A percentile compares a stretch with the other conserved stretches of the same genome.
Conservation (phyloP, 441 rosid species). For the Cnidoscolus chayamansa region DNA sequence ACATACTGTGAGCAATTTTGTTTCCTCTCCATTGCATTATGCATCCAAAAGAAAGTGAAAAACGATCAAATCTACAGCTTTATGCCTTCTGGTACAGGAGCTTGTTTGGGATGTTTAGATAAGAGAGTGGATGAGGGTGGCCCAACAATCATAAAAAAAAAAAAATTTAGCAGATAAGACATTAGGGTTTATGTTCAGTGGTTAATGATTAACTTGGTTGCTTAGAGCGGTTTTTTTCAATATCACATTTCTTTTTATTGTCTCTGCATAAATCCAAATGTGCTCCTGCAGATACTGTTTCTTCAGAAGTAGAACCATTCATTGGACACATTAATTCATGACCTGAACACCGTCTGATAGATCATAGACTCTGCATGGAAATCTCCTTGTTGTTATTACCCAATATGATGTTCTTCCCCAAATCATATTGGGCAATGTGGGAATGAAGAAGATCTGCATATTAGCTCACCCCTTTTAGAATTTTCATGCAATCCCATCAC, state of each 20-base stretch:
- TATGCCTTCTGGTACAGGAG: background rate
- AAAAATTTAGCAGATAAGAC: background rate
- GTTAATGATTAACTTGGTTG: background rate
- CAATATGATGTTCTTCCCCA: background rate
- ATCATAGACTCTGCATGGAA: constrained; percentile 17
- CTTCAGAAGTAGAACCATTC: too few species aligned
- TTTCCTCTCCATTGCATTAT: too few species aligned
- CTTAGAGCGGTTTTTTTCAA: background rate
- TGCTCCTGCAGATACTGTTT: too few species aligned
- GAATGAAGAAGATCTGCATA: too few species aligned
- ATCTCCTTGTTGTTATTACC: constrained; percentile 9
- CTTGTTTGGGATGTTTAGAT: background rate
- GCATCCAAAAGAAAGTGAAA: too few species aligned
- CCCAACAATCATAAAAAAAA: constrained; percentile 1
- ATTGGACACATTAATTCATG: constrained; percentile 4
- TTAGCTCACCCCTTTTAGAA: background rate
- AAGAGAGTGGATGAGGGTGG: constrained; percentile 8
- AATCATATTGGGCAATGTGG: background rate
- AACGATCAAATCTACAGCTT: background rate
- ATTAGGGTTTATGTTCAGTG: background rate
- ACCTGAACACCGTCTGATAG: constrained; percentile 8
- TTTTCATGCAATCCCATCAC: background rate
- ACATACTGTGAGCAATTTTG: too few species aligned
- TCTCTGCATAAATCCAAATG: background rate
- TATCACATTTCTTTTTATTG: background rate